Conservation (phyloP, 805 yeast genomes). For the Starmerella lactis-condensi region DNA sequence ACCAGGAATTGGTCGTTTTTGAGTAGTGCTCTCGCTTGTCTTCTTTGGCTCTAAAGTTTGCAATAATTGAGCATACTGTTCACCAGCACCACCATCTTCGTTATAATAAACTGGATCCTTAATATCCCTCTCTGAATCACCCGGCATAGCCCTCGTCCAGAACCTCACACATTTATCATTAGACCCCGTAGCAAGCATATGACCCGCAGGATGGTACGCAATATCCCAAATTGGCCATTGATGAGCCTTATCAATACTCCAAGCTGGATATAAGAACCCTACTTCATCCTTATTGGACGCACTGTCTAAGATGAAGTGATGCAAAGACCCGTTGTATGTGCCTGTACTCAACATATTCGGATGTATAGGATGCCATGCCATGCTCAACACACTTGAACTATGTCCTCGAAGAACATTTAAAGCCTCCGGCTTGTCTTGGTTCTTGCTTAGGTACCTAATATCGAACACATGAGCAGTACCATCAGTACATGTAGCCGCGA, state of each 20-base stretch:
- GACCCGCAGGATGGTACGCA: constrained; percentile 90
- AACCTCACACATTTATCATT: constrained; percentile 82
- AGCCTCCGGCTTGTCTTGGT: neutral
- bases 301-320: constrained; percentile 52
- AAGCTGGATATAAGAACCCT: constrained; percentile 21
- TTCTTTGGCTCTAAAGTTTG: too few species aligned
- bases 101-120: constrained; percentile 46
- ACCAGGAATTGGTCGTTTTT: too few species aligned
- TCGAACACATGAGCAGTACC: constrained; percentile 77
- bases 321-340: constrained; percentile 72
- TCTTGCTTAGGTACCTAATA: constrained; percentile 30
- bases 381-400: constrained; percentile 66
- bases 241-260: constrained; percentile 71
- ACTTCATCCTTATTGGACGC: constrained; percentile 18
- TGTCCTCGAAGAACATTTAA: constrained; percentile 44
- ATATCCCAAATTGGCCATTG: constrained; percentile 79
- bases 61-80: too few species aligned
- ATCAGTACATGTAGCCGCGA: constrained; percentile 81
- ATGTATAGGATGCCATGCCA: constrained; percentile 88
- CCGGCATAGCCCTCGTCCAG: constrained; percentile 88
- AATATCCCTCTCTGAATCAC: constrained; percentile 50
- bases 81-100: too few species aligned
- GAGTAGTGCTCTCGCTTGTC: too few species aligned
- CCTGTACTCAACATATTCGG: constrained; percentile 65
- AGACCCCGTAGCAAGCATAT: constrained; percentile 76